phyloP scores from a whole-genome alignment of 2,329 filamentous ascomycete species.

The Teratosphaeria nubilosa region DNA sequence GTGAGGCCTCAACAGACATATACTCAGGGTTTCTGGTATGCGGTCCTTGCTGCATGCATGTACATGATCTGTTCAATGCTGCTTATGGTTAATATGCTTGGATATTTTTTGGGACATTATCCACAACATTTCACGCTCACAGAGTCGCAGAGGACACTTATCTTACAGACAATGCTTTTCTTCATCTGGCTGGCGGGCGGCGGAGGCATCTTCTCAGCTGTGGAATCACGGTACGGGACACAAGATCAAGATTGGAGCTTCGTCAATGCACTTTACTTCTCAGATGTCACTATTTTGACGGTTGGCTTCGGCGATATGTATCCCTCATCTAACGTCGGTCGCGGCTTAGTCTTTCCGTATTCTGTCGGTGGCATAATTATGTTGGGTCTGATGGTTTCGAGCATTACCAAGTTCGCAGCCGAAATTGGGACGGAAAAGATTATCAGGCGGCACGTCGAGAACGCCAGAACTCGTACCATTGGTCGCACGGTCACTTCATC shows the following conservation, averaged over 20 bases:
- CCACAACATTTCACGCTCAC: constrained; percentile 68
- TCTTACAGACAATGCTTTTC: constrained; percentile 81
- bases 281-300: constrained; percentile 57
- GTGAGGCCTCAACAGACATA: constrained; percentile 43
- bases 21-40: constrained; percentile 83
- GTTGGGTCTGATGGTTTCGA: constrained; percentile 71
- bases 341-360: constrained; percentile 71
- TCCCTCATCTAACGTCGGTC: constrained; percentile 46
- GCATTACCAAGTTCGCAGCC: constrained; percentile 57
- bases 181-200: constrained; percentile 72
- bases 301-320: constrained; percentile 55
- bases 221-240: constrained; percentile 43
- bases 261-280: constrained; percentile 59
- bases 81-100: constrained; percentile 69
- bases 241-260: constrained; percentile 49
- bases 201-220: constrained; percentile 59
- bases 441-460: constrained; percentile 48
- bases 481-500: constrained; percentile 45
- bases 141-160: constrained; percentile 72
- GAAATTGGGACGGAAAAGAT: constrained; percentile 54
- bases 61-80: constrained; percentile 72
- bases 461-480: constrained; percentile 44
- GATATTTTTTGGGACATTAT: constrained; percentile 66
- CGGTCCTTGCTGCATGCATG: constrained; percentile 64
- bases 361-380: constrained; percentile 75